Evolutionary conservation across 2,329 filamentous ascomycete species (phyloP), one percentile per base, ranked within the genome.

Genomic region (Fusarium torreyae): DNA sequence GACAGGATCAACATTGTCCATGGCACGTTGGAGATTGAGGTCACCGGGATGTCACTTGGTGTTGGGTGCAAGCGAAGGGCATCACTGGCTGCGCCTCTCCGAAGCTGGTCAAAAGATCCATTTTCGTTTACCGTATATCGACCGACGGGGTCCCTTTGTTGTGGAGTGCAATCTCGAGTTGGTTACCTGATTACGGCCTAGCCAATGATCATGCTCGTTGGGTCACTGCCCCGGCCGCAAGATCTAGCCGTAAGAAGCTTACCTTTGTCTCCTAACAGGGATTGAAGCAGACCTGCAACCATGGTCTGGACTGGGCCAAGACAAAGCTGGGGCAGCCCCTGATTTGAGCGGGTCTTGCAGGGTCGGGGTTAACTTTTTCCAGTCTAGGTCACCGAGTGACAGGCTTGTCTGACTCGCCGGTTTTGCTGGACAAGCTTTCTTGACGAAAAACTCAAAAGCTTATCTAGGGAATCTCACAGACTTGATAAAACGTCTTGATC

Each of bases 101-200:
- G 33, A 17, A 13, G 20, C 15, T 53, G 33, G 33, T 11, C 43
- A 49, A 43, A 57, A 34, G 59, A 28, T 44, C 59, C 61, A 58
- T 65, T 66, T 66, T 66, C 63, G 63, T 66, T 66, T 66, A 66
- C 63, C 62, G 62, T 66, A 66, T 52, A 61, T 55, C 48, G 61
- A 24, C 28, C 20, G 42, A 26, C n/a, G 3, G 18, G 28, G 44
- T 22, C 43, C 43, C 50, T 28, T 48, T 14, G 14, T 6, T 15
- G 54, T 66, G 61, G 63, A 48, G 46, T 14, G 54, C 28, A 66
- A 65, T 65, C 61, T 65, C 36, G 48, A 53, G 20, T 18, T 44
- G 18, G 45, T 34, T 57, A 51, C 63, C 42, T 43, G 24, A 18
- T 18, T 66, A 48, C 60, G 46, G 10, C 22, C 11, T 26, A 53